Evolutionary conservation across 495 filamentous ascomycete species (phyloP).

Genomic region (Aspergillus baeticus): DNA sequence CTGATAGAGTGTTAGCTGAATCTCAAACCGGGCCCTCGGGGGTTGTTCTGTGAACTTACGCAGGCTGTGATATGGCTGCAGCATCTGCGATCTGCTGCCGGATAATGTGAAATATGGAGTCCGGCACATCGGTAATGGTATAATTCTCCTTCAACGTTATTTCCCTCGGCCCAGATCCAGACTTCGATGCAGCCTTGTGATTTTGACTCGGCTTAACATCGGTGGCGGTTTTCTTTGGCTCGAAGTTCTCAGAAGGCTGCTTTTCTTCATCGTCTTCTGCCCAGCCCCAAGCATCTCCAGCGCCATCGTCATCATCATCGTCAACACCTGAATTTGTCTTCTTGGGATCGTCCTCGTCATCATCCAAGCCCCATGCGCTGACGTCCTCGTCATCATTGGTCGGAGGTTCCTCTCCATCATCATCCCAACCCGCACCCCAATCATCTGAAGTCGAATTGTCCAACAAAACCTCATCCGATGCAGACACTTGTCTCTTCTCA

Average conservation of each 20-base stretch:
- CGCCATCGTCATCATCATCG: conserved; percentile 35
- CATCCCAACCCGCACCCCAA: conserved; percentile 76
- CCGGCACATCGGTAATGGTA: conserved; percentile 81
- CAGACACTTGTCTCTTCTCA: conserved; percentile 76
- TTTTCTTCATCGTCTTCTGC: conserved; percentile 56
- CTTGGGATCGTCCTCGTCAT: conserved; percentile 30
- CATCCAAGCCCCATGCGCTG: conserved; percentile 64
- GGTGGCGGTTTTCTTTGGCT: conserved; percentile 16
- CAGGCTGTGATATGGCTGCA: conserved; percentile 53
- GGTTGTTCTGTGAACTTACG: conserved; percentile 42
- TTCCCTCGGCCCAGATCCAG: conserved; percentile 44
- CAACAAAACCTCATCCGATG: conserved; percentile 61
- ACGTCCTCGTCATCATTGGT: conserved; percentile 59
- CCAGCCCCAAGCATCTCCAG: conserved; percentile 70
- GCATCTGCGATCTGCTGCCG: conserved; percentile 68
- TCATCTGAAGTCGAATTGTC: conserved; percentile 58
- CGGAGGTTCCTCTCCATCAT: conserved; percentile 47
- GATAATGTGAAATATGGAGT: conserved; percentile 70
- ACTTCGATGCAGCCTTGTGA: conserved; percentile 8
- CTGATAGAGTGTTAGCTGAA: conserved; percentile 31
- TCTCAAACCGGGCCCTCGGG: too few species aligned
- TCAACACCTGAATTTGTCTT: conserved; percentile 18
- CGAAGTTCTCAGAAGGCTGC: conserved; percentile 11
- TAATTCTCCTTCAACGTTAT: conserved; percentile 84
- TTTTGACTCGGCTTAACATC: conserved; percentile 18